Evolutionary conservation across 1,284 basidiomycete genomes (phyloP), one percentile per base, ranked within the genome.

Genomic region (Pseudozyma flocculosa): DNA sequence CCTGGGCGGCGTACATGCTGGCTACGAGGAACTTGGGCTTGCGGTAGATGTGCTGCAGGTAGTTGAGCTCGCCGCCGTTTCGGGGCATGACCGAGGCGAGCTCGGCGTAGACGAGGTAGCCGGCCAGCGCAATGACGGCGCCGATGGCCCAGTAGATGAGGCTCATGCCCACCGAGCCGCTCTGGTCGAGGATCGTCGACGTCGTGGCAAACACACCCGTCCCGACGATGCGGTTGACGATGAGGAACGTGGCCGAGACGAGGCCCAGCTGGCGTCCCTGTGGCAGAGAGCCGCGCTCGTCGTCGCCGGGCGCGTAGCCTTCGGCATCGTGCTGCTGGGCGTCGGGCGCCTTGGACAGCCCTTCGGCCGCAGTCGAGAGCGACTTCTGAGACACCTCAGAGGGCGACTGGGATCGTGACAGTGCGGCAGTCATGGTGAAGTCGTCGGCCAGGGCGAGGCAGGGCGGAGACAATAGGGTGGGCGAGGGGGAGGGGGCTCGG

Each of bases 131-230:
- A 68, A 24, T 86, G 82, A 11, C 30, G 50, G 83, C 83, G 1
- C 88, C 88, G 11, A 87, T 71, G 18, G 87, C 76, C 88, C 88
- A 89, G 83, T 88, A 85, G 9, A 85, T 63, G 21, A 48, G 24
- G 36, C 50, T 39, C 13, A 36, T 40, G 13, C 87, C 87, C 14
- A 84, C 78, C 30, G 86, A 86, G 36, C 87, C 87, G 0, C 85
- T 84, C 0, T 84, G 82, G 32, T 81, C 81, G 15, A 89, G 80
- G 48, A 89, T 87, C 19, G 85, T 82, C 43, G 85, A 85, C 0
- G 87, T 86, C 0, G 87, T 86, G 9, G 87, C 86, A 73, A 86
- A 89, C 37, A 88, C 86, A n/a, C 87, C 87, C 17, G 87, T 85
- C n/a, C 88, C 87, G 34, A 89, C 85, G 19, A 88, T 82, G 18